These are phyloP conservation scores for Camelina laxa DNA, from an alignment of 345 rosid species.

Conservation along the genomic window DNA sequence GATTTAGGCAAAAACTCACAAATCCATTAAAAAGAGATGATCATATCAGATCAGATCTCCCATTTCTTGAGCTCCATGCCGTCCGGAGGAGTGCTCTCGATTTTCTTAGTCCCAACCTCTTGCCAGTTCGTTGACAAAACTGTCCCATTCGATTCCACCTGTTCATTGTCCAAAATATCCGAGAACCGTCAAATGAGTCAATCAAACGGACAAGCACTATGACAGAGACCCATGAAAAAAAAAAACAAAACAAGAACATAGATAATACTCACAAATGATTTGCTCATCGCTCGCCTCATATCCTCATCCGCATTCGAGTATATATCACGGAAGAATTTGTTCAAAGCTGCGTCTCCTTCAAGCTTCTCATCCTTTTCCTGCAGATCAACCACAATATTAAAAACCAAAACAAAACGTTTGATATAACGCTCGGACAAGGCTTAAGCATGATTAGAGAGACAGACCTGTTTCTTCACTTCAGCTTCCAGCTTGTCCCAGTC, in stretches of 20 bases:
- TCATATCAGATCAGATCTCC: conserved; percentile 48
- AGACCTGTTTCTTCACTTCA: conserved; percentile 77
- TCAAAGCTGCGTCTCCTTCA: conserved; percentile 96
- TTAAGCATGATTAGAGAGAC: background rate
- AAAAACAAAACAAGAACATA: background rate
- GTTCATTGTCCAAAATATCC: conserved; percentile 15
- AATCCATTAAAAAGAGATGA: background rate
- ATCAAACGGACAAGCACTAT: conserved; percentile 5
- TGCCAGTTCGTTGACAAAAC: conserved; percentile 98
- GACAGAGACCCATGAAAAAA: background rate
- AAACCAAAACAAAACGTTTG: background rate
- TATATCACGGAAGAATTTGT: conserved; percentile 87
- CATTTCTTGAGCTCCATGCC: conserved; percentile 97
- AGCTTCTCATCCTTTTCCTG: conserved; percentile 98
- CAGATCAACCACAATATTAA: conserved; percentile 22
- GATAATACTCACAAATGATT: conserved; percentile 80
- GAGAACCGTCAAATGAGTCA: background rate
- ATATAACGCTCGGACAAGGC: background rate
- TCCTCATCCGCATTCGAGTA: conserved; percentile 85
- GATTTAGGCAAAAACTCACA: conserved; percentile 8
- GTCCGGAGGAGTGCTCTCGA: conserved; percentile 90
- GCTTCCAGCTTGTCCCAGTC: conserved; percentile 98
- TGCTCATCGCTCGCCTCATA: conserved; percentile 86
- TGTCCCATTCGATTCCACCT: conserved; percentile 95
- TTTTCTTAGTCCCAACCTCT: conserved; percentile 86